Evolutionary conservation across 345 rosid species (phyloP), one percentile per base, ranked within the genome.

Genomic region (Moringa oleifera): DNA sequence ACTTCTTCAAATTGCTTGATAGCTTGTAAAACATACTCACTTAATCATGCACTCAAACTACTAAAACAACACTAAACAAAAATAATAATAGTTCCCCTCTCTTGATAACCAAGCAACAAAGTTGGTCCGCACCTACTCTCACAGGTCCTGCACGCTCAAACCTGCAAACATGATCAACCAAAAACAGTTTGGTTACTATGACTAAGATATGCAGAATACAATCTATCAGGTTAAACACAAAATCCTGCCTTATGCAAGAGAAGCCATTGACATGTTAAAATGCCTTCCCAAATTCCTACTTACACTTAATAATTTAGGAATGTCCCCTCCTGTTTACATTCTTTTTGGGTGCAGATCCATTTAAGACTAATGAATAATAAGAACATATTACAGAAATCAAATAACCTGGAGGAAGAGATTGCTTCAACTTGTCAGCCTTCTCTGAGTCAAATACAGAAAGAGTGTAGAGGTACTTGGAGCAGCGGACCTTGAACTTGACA

Each of bases 391-490:
- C 20, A 18, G 17, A 28, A 5, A 53, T 7, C 3, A 20, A 0
- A 18, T 18, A 25, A 90, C 98, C 96, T 79, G 98, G 98, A 57
- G 97, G 97, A 74, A 93, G 96, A 62, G 98, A 90, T 57, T 90
- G 98, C 78, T 88, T 90, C 83, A 88, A 82, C 81, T 93, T 93
- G 70, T 88, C 91, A 0, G 98, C 98, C 80, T 90, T 90, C 81
- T 90, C 94, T 6, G 78, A 64, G 71, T 93, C 97, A 16, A 85
- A 83, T 53, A 93, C 96, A 19, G 96, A 88, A 12, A 88, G 94
- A 0, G 97, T 90, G 84, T 90, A 88, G 64, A 93, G 85, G 74
- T 88, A 93, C 79, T 79, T 88, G 55, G 97, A 90, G 78, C 96
- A 93, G 31, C 97, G 81, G 49, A 90, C 97, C 87, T 90, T 93